These are phyloP conservation scores for Chiua virens DNA, from an alignment of 768 basidiomycete species.

Conservation along the genomic window DNA sequence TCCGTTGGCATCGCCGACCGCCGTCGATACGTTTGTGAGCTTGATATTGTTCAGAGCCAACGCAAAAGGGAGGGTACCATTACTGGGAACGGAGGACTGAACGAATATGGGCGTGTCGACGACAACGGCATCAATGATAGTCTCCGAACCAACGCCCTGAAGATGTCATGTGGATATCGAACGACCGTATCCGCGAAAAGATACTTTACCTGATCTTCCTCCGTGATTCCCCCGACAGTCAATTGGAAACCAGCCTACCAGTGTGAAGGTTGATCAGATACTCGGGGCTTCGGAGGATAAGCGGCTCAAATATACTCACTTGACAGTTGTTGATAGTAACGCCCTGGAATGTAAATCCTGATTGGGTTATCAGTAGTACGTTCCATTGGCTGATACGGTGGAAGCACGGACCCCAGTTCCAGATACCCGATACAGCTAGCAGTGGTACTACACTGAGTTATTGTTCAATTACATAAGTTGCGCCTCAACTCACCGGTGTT, in stretches of 20 bases:
- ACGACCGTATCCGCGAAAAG: background rate
- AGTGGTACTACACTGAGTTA: background rate
- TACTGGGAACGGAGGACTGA: conserved; percentile 34
- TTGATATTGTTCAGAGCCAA: conserved; percentile 37
- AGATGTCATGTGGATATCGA: background rate
- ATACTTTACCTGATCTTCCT: conserved; percentile 31
- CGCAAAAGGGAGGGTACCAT: conserved; percentile 32
- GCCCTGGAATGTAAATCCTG: conserved; percentile 54
- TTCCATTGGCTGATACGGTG: background rate
- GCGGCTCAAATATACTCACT: background rate
- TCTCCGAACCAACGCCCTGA: conserved; percentile 43
- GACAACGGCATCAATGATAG: conserved; percentile 46
- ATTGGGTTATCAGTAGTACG: background rate
- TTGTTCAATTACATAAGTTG: background rate
- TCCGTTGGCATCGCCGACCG: conserved; percentile 35
- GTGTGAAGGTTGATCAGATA: background rate
- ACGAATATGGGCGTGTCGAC: conserved; percentile 45
- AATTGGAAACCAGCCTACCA: conserved; percentile 45
- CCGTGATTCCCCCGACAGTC: conserved; percentile 36
- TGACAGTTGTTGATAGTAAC: conserved; percentile 45
- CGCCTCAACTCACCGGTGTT: conserved; percentile 30
- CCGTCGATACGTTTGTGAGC: conserved; percentile 33
- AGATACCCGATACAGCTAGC: conserved; percentile 29
- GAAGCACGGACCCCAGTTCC: conserved; percentile 42
- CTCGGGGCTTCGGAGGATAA: too few species aligned